Percentiles rank a stretch among this genome's conserved stretches.
Conservation (phyloP, 495 filamentous ascomycete species). For the Hypoxylon fragiforme region DNA sequence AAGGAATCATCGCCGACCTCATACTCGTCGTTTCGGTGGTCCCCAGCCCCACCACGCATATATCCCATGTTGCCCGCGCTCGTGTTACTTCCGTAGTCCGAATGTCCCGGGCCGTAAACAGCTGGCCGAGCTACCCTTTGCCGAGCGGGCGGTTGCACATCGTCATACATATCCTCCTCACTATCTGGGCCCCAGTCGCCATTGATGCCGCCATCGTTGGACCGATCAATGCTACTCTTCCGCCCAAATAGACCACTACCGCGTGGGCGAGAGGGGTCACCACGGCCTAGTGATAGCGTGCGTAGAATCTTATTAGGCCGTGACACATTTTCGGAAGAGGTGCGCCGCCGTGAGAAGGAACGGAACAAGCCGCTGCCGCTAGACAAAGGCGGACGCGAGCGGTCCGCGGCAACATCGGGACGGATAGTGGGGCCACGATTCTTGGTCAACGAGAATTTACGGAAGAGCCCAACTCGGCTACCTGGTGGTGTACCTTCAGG, state of each 20-base stretch:
- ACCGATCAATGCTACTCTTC: constrained; percentile 49
- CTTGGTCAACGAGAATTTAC: constrained; percentile 44
- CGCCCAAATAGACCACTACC: constrained; percentile 55
- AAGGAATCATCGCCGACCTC: constrained; percentile 48
- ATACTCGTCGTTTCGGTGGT: constrained; percentile 38
- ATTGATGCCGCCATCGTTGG: constrained; percentile 56
- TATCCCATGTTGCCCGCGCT: constrained; percentile 24
- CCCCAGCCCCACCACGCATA: constrained; percentile 42
- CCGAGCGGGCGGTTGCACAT: constrained; percentile 26
- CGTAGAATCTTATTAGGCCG: constrained; percentile 55
- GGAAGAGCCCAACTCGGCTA: constrained; percentile 39
- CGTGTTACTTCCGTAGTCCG: neutral
- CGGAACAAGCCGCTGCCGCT: constrained; percentile 36
- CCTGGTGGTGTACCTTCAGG: constrained; percentile 36
- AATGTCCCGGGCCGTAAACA: neutral
- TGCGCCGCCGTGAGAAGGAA: constrained; percentile 46
- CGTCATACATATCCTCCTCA: constrained; percentile 41
- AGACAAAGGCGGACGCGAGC: constrained; percentile 40
- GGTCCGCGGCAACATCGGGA: constrained; percentile 30
- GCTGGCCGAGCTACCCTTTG: neutral
- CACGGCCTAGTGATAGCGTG: constrained; percentile 66
- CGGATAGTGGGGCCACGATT: constrained; percentile 26
- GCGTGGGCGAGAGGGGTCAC: constrained; percentile 49
- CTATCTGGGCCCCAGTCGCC: constrained; percentile 49
- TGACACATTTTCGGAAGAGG: constrained; percentile 22